Conservation (phyloP, 2,329 filamentous ascomycete species). For the Cladosporium phlei region DNA sequence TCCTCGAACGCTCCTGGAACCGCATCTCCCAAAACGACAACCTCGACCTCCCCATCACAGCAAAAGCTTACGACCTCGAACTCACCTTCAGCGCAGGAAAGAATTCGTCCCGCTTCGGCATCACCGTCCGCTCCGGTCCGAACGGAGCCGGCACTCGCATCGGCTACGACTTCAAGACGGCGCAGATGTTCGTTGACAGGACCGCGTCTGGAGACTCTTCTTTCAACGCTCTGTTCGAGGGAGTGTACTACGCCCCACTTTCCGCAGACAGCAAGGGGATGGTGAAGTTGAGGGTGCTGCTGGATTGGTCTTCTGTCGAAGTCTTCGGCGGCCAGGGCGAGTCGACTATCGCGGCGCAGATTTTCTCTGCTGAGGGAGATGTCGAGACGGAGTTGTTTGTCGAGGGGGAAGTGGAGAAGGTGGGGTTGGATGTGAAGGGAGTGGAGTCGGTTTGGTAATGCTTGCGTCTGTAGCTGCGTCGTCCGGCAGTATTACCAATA, state of each 20-base stretch:
- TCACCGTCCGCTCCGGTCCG: background rate
- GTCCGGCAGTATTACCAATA: too few species aligned
- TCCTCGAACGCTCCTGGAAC: background rate
- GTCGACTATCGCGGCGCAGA: background rate
- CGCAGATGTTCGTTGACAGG: background rate
- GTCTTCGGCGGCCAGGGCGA: constrained; percentile 1
- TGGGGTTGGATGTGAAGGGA: background rate
- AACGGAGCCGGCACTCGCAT: background rate
- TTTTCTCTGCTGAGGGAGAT: background rate
- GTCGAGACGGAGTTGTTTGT: background rate
- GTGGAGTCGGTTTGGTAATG: background rate
- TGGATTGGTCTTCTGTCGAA: constrained; percentile 1
- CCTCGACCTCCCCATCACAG: background rate
- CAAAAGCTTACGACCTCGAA: background rate
- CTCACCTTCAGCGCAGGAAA: background rate
- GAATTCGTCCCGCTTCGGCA: background rate
- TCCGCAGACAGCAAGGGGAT: background rate
- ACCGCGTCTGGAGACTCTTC: background rate
- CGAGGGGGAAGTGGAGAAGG: background rate
- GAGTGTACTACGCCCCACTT: background rate
- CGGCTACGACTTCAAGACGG: background rate
- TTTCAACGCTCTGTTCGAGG: background rate
- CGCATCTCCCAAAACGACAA: background rate
- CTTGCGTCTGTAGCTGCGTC: too few species aligned
- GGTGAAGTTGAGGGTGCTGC: background rate